These are phyloP conservation scores for Aspergillus quadricinctus DNA, from an alignment of 2,329 filamentous ascomycete species.

Conservation along the genomic window DNA sequence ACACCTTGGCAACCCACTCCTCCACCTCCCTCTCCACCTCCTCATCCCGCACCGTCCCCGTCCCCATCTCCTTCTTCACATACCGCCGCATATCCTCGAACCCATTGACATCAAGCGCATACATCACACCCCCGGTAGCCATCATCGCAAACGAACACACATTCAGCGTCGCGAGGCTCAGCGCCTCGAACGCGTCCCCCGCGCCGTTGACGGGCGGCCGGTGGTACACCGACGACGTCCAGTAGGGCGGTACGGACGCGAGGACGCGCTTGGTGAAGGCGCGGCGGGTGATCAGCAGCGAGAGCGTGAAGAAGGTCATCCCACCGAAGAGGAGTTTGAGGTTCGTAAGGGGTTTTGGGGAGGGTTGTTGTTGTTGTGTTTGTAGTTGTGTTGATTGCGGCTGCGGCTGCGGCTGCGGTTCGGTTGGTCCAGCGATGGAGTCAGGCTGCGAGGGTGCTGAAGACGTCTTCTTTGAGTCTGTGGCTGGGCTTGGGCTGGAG, in stretches of 20 bases:
- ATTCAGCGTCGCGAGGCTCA: conserved; percentile 84
- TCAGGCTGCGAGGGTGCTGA: conserved; percentile 8
- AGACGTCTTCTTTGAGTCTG: conserved; percentile 2
- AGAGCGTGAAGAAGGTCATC: conserved; percentile 68
- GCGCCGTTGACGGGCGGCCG: conserved; percentile 54
- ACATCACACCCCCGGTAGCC: conserved; percentile 67
- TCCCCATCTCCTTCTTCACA: conserved; percentile 58
- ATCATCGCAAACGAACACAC: conserved; percentile 72
- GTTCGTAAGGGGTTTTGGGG: conserved; percentile 22
- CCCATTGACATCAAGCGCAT: conserved; percentile 70
- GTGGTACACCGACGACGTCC: conserved; percentile 48
- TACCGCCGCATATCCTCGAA: conserved; percentile 60
- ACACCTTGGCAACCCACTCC: conserved; percentile 47
- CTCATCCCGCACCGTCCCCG: conserved; percentile 48
- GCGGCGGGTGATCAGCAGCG: conserved; percentile 66
- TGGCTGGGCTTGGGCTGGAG: background rate
- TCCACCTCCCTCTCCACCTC: conserved; percentile 52
- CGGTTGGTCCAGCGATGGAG: background rate
- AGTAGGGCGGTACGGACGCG: conserved; percentile 65
- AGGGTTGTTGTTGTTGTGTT: conserved; percentile 1
- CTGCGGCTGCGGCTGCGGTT: conserved; percentile 3
- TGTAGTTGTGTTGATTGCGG: background rate
- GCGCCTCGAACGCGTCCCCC: conserved; percentile 73
- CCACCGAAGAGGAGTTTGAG: conserved; percentile 65
- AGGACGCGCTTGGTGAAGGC: conserved; percentile 61